These are phyloP conservation scores for Penicillium sp. DNA, from an alignment of 2,329 filamentous ascomycete genomes.

Conservation along the genomic window DNA sequence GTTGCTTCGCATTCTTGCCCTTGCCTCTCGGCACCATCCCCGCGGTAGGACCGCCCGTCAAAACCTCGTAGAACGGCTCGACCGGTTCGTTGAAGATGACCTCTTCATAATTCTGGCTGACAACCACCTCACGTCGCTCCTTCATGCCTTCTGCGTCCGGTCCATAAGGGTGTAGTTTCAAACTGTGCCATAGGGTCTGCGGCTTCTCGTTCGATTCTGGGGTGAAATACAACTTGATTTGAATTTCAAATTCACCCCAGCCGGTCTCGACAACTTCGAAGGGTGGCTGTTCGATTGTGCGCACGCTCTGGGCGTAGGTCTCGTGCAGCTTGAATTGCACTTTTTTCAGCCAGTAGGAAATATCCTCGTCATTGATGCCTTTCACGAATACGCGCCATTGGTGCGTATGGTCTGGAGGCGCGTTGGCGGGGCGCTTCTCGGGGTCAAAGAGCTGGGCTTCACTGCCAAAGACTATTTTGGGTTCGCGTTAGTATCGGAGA, in stretches of 20 bases:
- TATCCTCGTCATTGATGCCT: slow-evolving; percentile 80
- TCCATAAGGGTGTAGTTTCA: slow-evolving; percentile 87
- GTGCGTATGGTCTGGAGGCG: slow-evolving; percentile 89
- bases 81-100: slow-evolving; percentile 97
- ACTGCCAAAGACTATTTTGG: slow-evolving; percentile 66
- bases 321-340: slow-evolving; percentile 98
- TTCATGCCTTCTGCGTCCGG: slow-evolving; percentile 67
- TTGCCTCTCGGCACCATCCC: slow-evolving; percentile 50
- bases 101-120: slow-evolving; percentile 82
- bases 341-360: slow-evolving; percentile 92
- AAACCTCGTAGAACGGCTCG: slow-evolving; percentile 79
- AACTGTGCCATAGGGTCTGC: slow-evolving; percentile 87
- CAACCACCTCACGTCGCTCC: slow-evolving; percentile 58
- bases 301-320: slow-evolving; percentile 84
- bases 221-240: slow-evolving; percentile 89
- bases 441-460: slow-evolving; percentile 76
- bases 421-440: slow-evolving; percentile 64
- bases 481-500: slow-evolving; percentile 3
- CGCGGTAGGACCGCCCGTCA: slow-evolving; percentile 63
- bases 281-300: slow-evolving; percentile 73
- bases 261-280: slow-evolving; percentile 89
- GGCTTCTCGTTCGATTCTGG: slow-evolving; percentile 86
- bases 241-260: slow-evolving; percentile 97
- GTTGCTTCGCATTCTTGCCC: slow-evolving; percentile 50
- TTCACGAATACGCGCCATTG: slow-evolving; percentile 94